Evolutionary conservation across 1,284 basidiomycete genomes (phyloP).

Genomic region (Takashimella koratensis): DNA sequence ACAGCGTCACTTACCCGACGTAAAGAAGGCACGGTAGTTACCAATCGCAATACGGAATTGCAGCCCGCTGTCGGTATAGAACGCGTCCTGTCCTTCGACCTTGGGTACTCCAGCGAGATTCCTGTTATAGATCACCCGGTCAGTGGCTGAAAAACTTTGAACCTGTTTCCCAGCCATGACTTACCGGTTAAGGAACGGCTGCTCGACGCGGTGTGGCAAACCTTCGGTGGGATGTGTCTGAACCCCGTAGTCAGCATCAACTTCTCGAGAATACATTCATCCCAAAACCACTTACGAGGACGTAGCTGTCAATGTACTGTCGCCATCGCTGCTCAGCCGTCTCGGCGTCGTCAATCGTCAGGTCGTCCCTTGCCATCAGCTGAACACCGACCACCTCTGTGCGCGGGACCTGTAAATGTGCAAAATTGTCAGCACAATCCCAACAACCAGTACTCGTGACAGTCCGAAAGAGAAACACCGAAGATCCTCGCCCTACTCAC

Average conservation of each 20-base stretch:
- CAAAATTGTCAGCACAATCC: slow-evolving; percentile 9
- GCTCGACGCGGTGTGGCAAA: slow-evolving; percentile 55
- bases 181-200: slow-evolving; percentile 72
- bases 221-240: slow-evolving; percentile 53
- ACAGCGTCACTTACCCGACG: slow-evolving; percentile 55
- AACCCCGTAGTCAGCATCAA: too few relatives aligned
- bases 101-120: slow-evolving; percentile 19
- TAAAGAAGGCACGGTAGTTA: slow-evolving; percentile 72
- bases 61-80: slow-evolving; percentile 50
- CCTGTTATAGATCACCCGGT: too few relatives aligned
- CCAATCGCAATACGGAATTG: slow-evolving; percentile 57
- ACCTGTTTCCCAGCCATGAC: slow-evolving; percentile 24
- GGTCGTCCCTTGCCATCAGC: slow-evolving; percentile 83
- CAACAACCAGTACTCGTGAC: too few relatives aligned
- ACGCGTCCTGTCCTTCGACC: slow-evolving; percentile 11
- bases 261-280: too few relatives aligned
- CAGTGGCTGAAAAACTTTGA: not conserved
- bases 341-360: slow-evolving; percentile 78
- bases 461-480: not conserved
- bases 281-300: slow-evolving; percentile 67
- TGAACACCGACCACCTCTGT: slow-evolving; percentile 74
- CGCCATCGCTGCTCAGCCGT: slow-evolving; percentile 80
- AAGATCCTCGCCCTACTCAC: slow-evolving; percentile 51
- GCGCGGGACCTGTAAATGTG: slow-evolving; percentile 61
- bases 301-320: slow-evolving; percentile 83